These are phyloP conservation scores for Neonothopanus nambi DNA, from an alignment of 1,284 basidiomycete genomes.

Conservation along the genomic window DNA sequence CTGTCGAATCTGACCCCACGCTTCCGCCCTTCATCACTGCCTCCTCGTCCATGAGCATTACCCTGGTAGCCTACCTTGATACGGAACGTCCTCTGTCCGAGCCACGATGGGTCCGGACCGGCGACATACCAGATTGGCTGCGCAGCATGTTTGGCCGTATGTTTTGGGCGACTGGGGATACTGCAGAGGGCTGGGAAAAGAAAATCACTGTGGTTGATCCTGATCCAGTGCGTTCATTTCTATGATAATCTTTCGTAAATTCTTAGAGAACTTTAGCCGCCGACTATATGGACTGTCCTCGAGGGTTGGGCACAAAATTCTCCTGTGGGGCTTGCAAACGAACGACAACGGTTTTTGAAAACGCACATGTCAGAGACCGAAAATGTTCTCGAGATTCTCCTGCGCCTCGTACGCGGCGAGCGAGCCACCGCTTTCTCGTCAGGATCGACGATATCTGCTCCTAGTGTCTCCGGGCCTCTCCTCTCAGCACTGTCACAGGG, in stretches of 20 bases:
- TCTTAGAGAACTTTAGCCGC: conserved; percentile 55
- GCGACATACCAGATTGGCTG: conserved; percentile 92
- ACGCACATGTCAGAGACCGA: conserved; percentile 85
- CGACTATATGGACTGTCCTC: conserved; percentile 87
- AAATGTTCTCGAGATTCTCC: conserved; percentile 86
- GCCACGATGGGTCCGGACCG: conserved; percentile 94
- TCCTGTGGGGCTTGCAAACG: conserved; percentile 67
- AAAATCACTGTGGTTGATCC: conserved; percentile 92
- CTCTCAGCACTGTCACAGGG: conserved; percentile 69
- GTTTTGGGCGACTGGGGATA: conserved; percentile 75
- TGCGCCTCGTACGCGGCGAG: conserved; percentile 87
- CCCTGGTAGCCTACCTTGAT: conserved; percentile 75
- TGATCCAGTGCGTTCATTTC: conserved; percentile 73
- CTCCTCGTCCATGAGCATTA: conserved; percentile 50
- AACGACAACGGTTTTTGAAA: conserved; percentile 85
- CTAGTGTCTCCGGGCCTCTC: conserved; percentile 62
- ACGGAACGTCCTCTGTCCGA: conserved; percentile 86
- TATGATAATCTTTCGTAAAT: conserved; percentile 20
- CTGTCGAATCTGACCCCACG: conserved; percentile 51
- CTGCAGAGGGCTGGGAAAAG: conserved; percentile 85
- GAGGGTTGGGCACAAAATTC: conserved; percentile 87
- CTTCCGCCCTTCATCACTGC: conserved; percentile 68
- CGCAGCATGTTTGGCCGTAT: conserved; percentile 83
- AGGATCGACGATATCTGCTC: conserved; percentile 54
- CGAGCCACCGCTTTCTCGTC: conserved; percentile 71